These are phyloP conservation scores for Abrus precatorius DNA, from an alignment of 306 rosid species.

Conservation along the genomic window DNA sequence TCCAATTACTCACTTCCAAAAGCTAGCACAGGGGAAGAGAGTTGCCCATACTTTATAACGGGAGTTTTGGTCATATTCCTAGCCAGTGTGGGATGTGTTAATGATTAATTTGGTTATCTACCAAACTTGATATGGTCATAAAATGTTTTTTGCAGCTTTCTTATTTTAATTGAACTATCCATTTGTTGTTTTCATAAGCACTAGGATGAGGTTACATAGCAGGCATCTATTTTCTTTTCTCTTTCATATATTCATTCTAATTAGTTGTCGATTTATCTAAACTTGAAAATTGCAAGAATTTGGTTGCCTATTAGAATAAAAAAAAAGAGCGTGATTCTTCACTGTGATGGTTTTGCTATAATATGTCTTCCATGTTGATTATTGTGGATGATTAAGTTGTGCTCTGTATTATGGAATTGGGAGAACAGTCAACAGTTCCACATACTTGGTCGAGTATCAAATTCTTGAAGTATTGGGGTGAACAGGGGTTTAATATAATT, in stretches of 20 bases:
- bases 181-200: slow-evolving; percentile 21
- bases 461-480: slow-evolving; percentile 24
- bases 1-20: too few species aligned
- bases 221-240: slow-evolving; percentile 5
- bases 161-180: slow-evolving; percentile 35
- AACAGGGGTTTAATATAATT: slow-evolving; percentile 28
- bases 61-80: too few species aligned
- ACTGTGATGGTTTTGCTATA: slow-evolving; percentile 31
- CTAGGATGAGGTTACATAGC: slow-evolving; percentile 1
- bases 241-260: background rate
- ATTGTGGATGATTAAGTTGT: slow-evolving; percentile 33
- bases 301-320: background rate
- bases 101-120: background rate
- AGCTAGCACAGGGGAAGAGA: too few species aligned
- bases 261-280: slow-evolving; percentile 24
- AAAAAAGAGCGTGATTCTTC: slow-evolving; percentile 8
- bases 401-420: slow-evolving; percentile 33
- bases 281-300: slow-evolving; percentile 9
- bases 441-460: slow-evolving; percentile 28
- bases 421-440: slow-evolving; percentile 20
- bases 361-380: slow-evolving; percentile 3
- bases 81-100: too few species aligned
- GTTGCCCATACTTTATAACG: too few species aligned
- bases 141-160: background rate
- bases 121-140: slow-evolving; percentile 24